Evolutionary conservation across 2,329 filamentous ascomycete species (phyloP).

Genomic region (Xylariaceae sp.): DNA sequence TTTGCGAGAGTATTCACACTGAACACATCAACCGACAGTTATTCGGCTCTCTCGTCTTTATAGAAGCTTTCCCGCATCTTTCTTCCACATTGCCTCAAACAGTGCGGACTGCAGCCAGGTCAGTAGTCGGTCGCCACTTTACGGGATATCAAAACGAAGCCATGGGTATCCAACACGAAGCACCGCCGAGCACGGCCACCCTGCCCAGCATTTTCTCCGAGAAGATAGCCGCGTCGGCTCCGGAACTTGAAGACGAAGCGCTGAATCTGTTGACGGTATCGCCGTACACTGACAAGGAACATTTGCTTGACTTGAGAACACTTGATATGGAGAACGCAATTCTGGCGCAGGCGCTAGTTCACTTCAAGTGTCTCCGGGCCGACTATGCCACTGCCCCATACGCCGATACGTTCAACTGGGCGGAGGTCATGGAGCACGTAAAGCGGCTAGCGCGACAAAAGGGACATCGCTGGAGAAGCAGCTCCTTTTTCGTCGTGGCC

Average conservation of each 20-base stretch:
- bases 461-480: constrained; percentile 51
- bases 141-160: no score
- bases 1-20: no score
- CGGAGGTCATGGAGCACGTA: constrained; percentile 54
- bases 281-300: constrained; percentile 65
- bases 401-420: constrained; percentile 71
- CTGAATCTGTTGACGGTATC: constrained; percentile 55
- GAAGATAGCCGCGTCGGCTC: constrained; percentile 15
- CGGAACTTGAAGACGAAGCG: constrained; percentile 15
- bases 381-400: constrained; percentile 78
- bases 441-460: constrained; percentile 44
- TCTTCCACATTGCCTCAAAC: constrained; percentile 2
- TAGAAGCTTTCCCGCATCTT: constrained; percentile 2
- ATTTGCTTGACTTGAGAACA: constrained; percentile 66
- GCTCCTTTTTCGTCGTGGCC: constrained; percentile 75
- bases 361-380: constrained; percentile 53
- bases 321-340: constrained; percentile 62
- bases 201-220: constrained; percentile 1
- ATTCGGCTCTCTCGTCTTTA: neutral
- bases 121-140: no score
- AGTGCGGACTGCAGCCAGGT: no score
- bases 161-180: constrained; percentile 12
- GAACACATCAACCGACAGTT: constrained; percentile 6
- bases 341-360: constrained; percentile 64
- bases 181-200: constrained; percentile 2